Conservation (phyloP, 2,329 filamentous ascomycete species). For the Aspergillus piperis region DNA sequence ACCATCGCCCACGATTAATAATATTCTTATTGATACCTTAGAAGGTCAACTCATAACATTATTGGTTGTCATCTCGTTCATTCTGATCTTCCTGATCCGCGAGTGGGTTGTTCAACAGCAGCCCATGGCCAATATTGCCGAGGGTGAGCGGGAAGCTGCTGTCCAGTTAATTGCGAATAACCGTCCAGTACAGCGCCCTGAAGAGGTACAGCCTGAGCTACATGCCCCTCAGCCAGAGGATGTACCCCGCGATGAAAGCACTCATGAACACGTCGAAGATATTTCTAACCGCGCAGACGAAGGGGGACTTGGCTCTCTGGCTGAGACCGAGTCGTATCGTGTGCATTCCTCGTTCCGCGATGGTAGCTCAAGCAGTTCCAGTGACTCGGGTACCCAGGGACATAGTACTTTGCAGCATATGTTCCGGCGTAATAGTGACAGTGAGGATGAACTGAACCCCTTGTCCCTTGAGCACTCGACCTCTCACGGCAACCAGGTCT, state of each 20-base stretch:
- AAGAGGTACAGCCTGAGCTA: conserved; percentile 17
- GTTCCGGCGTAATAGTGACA: conserved; percentile 9
- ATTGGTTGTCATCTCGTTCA: conserved; percentile 88
- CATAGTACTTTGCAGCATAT: neutral
- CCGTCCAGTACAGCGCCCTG: conserved; percentile 28
- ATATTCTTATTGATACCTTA: conserved; percentile 75
- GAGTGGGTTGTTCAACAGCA: conserved; percentile 99
- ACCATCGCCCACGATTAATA: conserved; percentile 70
- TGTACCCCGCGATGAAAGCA: conserved; percentile 1
- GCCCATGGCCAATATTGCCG: conserved; percentile 82
- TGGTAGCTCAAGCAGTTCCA: neutral
- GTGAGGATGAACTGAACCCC: conserved; percentile 12
- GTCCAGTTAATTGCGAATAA: conserved; percentile 48
- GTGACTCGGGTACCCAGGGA: conserved; percentile 3
- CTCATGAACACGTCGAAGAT: conserved; percentile 15
- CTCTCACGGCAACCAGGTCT: conserved; percentile 14
- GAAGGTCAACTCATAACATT: conserved; percentile 95
- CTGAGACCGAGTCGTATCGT: conserved; percentile 13
- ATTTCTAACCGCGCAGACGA: conserved; percentile 10
- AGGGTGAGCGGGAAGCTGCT: conserved; percentile 52
- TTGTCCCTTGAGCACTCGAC: conserved; percentile 9
- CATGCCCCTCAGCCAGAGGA: conserved; percentile 18
- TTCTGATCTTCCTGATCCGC: conserved; percentile 91
- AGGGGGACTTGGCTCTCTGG: conserved; percentile 9
- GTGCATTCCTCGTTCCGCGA: conserved; percentile 9